Conservation (phyloP, 345 rosid genomes). For the Eucalyptus sp. region DNA sequence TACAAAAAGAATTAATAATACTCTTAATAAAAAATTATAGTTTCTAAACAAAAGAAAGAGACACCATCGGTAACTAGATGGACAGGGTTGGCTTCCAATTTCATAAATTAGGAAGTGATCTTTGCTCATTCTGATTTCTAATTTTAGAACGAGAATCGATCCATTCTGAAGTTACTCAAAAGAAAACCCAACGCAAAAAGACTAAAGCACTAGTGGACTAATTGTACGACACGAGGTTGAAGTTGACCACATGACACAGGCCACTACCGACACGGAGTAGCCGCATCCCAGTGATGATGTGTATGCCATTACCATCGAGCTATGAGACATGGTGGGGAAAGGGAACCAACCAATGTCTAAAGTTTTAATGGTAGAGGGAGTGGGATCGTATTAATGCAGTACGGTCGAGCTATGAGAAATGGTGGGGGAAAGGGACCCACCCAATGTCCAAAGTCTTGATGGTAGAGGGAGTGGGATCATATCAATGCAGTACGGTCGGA, state of each 20-base stretch:
- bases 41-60: neutral
- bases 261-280: neutral
- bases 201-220: neutral
- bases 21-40: neutral
- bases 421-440: too few species aligned
- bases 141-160: neutral
- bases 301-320: neutral
- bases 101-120: too few species aligned
- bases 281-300: neutral
- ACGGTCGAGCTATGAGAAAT: neutral
- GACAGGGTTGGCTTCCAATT: neutral
- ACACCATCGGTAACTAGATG: neutral
- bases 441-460: too few species aligned
- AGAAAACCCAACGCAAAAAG: neutral
- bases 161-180: neutral
- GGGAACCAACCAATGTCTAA: too few species aligned
- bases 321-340: too few species aligned
- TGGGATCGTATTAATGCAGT: too few species aligned
- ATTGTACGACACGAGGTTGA: neutral
- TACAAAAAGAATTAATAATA: neutral
- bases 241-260: neutral
- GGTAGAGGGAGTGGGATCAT: too few species aligned
- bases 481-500: neutral
- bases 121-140: neutral
- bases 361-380: too few species aligned